Base-by-base conservation (phyloP, 1,284 basidiomycete genomes). In the Jaminaea rosea region DNA sequence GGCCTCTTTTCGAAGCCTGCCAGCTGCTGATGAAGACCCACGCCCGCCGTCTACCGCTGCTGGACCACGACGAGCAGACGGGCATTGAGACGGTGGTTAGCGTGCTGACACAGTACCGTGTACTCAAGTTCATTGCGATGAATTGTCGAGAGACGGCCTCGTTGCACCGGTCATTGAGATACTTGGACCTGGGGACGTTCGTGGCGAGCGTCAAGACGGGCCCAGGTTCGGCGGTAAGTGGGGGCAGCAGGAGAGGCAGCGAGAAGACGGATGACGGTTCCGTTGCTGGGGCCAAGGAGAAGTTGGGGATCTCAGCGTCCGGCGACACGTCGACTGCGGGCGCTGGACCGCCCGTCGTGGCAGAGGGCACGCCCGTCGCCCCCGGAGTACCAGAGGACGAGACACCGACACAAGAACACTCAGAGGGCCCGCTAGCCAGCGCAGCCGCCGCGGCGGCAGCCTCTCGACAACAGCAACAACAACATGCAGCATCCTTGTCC, bases 71-170 rank as follows among this genome's bases (percentile, higher is more conserved):
- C 72, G 82, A 88, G 3, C 88, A 92, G 74, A 96, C 93, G 6
- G 88, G 87, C 5, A 88, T 92, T 55, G 92, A 97, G 77, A 85
- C 96, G 17, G 91, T 99, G 60, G 84, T 98, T 42, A 91, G 87
- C 28, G 92, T 97, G 1, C 78, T 99, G 56, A 99, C 94, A 0
- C 94, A 98, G 76, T 99, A 99, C 71, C 83, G 94, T 26, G 84
- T 98, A 21, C 83, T 99, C 75, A 98, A 98, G 75, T 98, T 97
- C 72, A 94, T 99, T 58, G 85, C 94, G 32, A 93, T 94, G 75
- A 99, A 99, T 75, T 73, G 71, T 51, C 55, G 68, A 9, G 71
- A 73, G 56, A 71, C 67, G 5, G 42, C 58, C 1, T 60, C 59
- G 26, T 55, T 73, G 9, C 84, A 90, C 66, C 76, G 86, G 47